phyloP scores from a whole-genome alignment of 164 flowering plant genomes.

The Tetracentron sinense region DNA sequence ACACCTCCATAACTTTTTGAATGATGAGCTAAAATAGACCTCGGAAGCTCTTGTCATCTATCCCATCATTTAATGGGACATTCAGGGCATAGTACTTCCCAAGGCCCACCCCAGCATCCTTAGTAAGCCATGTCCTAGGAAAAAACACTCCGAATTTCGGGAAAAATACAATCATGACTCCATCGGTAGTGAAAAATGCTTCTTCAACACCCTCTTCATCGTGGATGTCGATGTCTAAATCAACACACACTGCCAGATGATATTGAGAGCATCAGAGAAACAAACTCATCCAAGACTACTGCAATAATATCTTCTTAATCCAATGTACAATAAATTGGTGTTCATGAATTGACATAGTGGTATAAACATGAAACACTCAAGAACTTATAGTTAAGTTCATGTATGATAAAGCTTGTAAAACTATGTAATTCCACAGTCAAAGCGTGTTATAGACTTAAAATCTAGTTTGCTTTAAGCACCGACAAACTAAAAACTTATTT shows the following conservation, averaged over 20 bases:
- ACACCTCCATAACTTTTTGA: conserved; percentile 83
- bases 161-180: conserved; percentile 92
- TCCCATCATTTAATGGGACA: conserved; percentile 85
- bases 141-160: conserved; percentile 85
- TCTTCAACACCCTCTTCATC: conserved; percentile 95
- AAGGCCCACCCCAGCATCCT: conserved; percentile 51
- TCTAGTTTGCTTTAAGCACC: not conserved
- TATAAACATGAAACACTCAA: not conserved
- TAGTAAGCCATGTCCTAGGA: conserved; percentile 82
- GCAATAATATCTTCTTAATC: not conserved
- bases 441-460: no score
- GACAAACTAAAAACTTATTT: not conserved
- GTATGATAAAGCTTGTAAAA: not conserved
- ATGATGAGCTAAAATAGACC: conserved; percentile 68
- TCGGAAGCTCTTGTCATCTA: conserved; percentile 81
- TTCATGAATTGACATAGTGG: not conserved
- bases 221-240: conserved; percentile 82
- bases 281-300: not conserved
- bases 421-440: not conserved
- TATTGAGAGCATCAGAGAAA: not conserved
- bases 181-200: conserved; percentile 83
- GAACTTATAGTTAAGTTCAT: not conserved
- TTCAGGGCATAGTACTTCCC: conserved; percentile 87
- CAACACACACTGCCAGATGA: conserved; percentile 64
- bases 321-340: not conserved